Evolutionary conservation across 352 stramenopile species (phyloP).

Genomic region (Globisporangium megalacanthum): DNA sequence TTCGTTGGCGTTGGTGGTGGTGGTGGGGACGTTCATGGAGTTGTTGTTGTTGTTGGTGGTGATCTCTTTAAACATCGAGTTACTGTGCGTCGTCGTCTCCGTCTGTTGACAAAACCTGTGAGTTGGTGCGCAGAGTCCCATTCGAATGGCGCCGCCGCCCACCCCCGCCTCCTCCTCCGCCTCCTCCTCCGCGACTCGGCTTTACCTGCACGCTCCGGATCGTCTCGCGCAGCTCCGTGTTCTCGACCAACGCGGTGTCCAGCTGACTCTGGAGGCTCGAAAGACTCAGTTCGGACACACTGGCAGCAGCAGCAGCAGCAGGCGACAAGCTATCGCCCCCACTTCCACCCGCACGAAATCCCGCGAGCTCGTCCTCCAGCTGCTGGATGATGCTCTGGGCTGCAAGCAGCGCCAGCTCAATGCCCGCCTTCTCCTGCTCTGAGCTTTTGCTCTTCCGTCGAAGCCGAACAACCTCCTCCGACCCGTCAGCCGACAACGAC

Average conservation of each 20-base stretch:
- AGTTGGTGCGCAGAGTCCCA: constrained; percentile 24
- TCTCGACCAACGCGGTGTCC: constrained; percentile 45
- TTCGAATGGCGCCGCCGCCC: constrained; percentile 22
- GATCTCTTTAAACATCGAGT: constrained; percentile 9
- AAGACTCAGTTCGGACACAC: constrained; percentile 3
- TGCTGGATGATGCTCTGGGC: constrained; percentile 36
- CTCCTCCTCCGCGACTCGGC: constrained; percentile 18
- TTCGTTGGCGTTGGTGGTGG: background rate
- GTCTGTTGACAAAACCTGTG: constrained; percentile 17
- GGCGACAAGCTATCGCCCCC: background rate
- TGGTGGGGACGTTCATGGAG: background rate
- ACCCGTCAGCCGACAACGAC: constrained; percentile 13
- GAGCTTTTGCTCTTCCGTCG: constrained; percentile 16
- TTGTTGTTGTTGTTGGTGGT: background rate
- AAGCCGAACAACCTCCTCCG: constrained; percentile 9
- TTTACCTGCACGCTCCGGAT: constrained; percentile 65
- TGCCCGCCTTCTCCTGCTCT: constrained; percentile 23
- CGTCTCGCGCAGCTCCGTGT: constrained; percentile 53
- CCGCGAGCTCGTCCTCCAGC: constrained; percentile 29
- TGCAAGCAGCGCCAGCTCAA: constrained; percentile 22
- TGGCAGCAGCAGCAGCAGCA: background rate
- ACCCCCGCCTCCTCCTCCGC: background rate
- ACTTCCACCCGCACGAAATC: background rate
- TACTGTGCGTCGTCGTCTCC: constrained; percentile 9
- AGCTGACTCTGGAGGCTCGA: constrained; percentile 42